Evolutionary conservation across 306 rosid species (phyloP).

Genomic region (Arachis stenosperma): DNA sequence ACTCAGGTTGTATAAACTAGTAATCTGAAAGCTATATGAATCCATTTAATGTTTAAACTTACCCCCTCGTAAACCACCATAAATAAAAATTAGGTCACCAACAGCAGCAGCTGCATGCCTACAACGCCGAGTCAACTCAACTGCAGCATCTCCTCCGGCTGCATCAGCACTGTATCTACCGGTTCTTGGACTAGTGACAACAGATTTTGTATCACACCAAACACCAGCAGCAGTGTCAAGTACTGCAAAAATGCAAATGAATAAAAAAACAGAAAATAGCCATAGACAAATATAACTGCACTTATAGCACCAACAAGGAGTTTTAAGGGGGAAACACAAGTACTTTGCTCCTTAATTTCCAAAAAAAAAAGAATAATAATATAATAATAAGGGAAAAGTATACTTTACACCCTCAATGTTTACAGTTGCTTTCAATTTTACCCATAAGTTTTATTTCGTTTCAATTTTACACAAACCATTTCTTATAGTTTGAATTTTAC

Average conservation of each 20-base stretch:
- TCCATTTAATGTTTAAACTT: slow-evolving; percentile 39
- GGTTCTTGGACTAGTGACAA: slow-evolving; percentile 92
- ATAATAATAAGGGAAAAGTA: too few relatives aligned
- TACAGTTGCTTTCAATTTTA: too few relatives aligned
- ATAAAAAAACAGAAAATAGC: slow-evolving; percentile 11
- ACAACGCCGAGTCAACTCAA: slow-evolving; percentile 96
- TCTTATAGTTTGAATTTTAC: too few relatives aligned
- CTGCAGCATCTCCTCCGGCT: slow-evolving; percentile 99
- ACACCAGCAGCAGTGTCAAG: slow-evolving; percentile 99
- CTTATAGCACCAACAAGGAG: slow-evolving; percentile 15
- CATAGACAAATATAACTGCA: background rate
- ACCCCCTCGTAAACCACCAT: slow-evolving; percentile 99
- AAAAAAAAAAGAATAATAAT: background rate
- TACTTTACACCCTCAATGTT: too few relatives aligned
- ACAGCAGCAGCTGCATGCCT: slow-evolving; percentile 99
- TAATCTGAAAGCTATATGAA: slow-evolving; percentile 24
- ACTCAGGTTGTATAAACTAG: slow-evolving; percentile 11
- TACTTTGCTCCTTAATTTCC: background rate
- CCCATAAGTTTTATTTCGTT: too few relatives aligned
- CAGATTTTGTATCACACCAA: slow-evolving; percentile 98
- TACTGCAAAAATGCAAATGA: slow-evolving; percentile 70
- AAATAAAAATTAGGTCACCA: slow-evolving; percentile 94
- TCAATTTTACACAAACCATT: too few relatives aligned
- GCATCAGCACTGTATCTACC: slow-evolving; percentile 99
- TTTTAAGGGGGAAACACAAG: background rate